Conservation (phyloP, 2,329 filamentous ascomycete species). For the Trichoderma atroviride region DNA sequence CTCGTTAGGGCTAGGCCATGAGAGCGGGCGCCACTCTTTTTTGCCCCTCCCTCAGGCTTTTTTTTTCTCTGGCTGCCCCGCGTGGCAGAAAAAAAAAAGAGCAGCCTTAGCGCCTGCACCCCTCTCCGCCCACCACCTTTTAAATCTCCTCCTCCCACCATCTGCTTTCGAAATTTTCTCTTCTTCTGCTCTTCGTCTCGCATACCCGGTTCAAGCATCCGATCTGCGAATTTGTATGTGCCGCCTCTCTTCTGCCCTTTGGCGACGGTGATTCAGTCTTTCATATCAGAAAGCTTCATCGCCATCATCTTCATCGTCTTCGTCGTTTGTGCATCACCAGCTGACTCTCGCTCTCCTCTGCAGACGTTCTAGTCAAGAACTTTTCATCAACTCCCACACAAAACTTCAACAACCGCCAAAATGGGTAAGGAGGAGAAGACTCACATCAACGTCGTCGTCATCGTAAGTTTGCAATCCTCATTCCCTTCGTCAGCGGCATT, state of each 20-base stretch:
- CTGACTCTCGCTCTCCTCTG: conserved; percentile 26
- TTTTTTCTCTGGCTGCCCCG: conserved; percentile 33
- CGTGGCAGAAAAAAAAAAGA: conserved; percentile 17
- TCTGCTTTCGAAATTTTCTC: conserved; percentile 41
- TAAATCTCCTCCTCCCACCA: conserved; percentile 46
- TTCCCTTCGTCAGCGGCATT: neutral
- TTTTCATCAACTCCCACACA: conserved; percentile 3
- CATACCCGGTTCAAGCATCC: conserved; percentile 51
- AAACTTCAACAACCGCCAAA: conserved; percentile 37
- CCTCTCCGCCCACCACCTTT: conserved; percentile 37
- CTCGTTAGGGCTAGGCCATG: conserved; percentile 42
- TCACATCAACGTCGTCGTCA: conserved; percentile 98
- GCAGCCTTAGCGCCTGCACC: conserved; percentile 33
- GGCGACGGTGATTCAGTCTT: conserved; percentile 8
- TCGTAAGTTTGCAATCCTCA: conserved; percentile 55
- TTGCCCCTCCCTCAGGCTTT: conserved; percentile 24
- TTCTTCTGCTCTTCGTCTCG: conserved; percentile 46
- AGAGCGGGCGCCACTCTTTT: conserved; percentile 9
- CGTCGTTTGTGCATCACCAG: neutral
- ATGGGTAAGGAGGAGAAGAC: conserved; percentile 87
- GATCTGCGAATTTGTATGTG: conserved; percentile 47
- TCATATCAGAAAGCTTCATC: conserved; percentile 16
- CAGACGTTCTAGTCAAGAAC: conserved; percentile 25
- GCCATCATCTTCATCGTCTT: neutral
- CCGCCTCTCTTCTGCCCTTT: neutral